Base-by-base conservation (phyloP, 805 yeast genomes). In the Starmera pachycereana region DNA sequence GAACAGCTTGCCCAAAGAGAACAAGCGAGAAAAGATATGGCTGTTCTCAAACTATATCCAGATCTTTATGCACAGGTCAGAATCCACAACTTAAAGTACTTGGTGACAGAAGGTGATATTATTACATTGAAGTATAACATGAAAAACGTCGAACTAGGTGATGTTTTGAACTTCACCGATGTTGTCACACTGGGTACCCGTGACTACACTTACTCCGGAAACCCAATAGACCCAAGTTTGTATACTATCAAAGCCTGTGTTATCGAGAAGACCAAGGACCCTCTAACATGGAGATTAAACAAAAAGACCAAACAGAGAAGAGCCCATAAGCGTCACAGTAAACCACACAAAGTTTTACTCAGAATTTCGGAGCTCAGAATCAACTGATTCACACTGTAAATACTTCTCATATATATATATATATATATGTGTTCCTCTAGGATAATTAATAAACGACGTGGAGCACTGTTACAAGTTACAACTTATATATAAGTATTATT, bases 41-140 rank as follows among this genome's bases (percentile, higher is more conserved):
- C 76, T 0, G 79, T 86, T 3, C 64, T 88, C 44, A 85, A 80
- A 53, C 71, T 76, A 38, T 78, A 81, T 40, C 74, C 75, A 44
- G 75, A 74, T 45, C 62, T 90, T 29, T 92, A 87, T 56, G 97
- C 97, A 36, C 69, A 85, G 8, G 72, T 90, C 48, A 78, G 76
- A 50, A 73, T 92, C 32, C 92, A 87, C 65, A 76, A 81, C 60
- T 78, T 87, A 61, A 86, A 92, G 34, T 88, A 85, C 54, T 66
- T 92, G 45, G 92, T 92, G 13, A 88, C 97, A 22, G 76, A 80
- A 49, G 99, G 99, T 18, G 99, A 92, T 60, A 73, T 70, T 48
- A 73, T 92, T 39, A 72, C 78, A 19, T 61, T 92, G 32, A 96
- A 97, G 3, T 89, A 75, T 61, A 74, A 77, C 47, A 56, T 92